Evolutionary conservation across 73 alveolate genomes (phyloP).

Genomic region (Blepharisma stoltei): DNA sequence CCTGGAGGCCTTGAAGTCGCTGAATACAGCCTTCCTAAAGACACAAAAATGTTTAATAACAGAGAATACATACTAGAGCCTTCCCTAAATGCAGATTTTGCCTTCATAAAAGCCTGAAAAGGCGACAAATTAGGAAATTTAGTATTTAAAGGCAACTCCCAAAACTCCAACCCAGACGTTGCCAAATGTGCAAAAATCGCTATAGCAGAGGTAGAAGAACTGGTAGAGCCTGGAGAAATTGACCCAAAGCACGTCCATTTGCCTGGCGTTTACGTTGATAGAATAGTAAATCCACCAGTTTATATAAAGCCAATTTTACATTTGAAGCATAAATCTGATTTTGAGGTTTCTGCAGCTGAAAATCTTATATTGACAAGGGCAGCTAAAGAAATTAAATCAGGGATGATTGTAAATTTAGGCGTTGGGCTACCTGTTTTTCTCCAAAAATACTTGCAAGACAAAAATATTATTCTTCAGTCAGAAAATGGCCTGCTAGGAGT

Average conservation of each 20-base stretch:
- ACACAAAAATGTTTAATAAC: conserved; percentile 33
- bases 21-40: conserved; percentile 17
- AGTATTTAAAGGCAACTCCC: conserved; percentile 67
- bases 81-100: conserved; percentile 65
- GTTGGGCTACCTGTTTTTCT: conserved; percentile 82
- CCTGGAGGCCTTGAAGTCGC: conserved; percentile 43
- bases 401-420: conserved; percentile 82
- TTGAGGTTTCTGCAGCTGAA: conserved; percentile 42
- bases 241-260: conserved; percentile 81
- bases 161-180: conserved; percentile 72
- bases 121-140: conserved; percentile 81
- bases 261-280: conserved; percentile 85
- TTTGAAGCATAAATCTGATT: conserved; percentile 30
- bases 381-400: conserved; percentile 65
- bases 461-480: conserved; percentile 54
- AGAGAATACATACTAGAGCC: conserved; percentile 69
- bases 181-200: conserved; percentile 75
- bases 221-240: conserved; percentile 67
- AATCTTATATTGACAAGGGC: conserved; percentile 66
- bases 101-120: conserved; percentile 71
- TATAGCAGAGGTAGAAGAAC: conserved; percentile 83
- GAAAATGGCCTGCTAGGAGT: conserved; percentile 85
- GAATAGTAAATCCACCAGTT: conserved; percentile 63
- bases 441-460: conserved; percentile 50
- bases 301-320: conserved; percentile 53